Conservation (phyloP, 345 rosid species). For the Arabis alpina region DNA sequence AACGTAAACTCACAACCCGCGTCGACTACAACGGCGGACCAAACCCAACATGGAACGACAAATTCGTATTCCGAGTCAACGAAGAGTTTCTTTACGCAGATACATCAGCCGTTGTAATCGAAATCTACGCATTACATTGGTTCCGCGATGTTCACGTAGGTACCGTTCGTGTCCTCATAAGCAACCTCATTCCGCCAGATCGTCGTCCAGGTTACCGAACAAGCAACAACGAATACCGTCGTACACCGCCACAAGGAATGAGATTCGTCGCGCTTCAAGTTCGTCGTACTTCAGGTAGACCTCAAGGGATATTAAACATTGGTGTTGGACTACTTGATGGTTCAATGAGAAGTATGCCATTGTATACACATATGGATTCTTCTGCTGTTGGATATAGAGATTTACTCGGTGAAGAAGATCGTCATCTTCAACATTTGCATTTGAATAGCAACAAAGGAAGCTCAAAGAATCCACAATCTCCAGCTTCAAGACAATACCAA, state of each 20-base stretch:
- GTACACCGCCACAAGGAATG: constrained; percentile 58
- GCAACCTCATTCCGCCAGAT: constrained; percentile 65
- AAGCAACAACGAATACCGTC: constrained; percentile 30
- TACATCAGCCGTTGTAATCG: constrained; percentile 83
- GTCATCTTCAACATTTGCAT: constrained; percentile 40
- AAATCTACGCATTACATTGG: constrained; percentile 84
- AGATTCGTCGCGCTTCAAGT: constrained; percentile 87
- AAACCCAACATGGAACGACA: constrained; percentile 95
- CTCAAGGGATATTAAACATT: constrained; percentile 86
- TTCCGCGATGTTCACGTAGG: constrained; percentile 84
- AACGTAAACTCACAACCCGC: constrained; percentile 79
- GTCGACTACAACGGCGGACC: constrained; percentile 61
- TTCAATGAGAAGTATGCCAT: constrained; percentile 88
- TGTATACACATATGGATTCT: constrained; percentile 57
- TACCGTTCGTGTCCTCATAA: constrained; percentile 70
- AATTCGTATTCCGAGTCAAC: constrained; percentile 84
- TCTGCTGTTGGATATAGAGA: constrained; percentile 86
- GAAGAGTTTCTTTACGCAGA: constrained; percentile 72
- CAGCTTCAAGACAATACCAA: constrained; percentile 29
- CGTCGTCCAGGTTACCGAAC: constrained; percentile 31
- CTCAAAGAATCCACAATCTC: constrained; percentile 39
- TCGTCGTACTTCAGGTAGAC: constrained; percentile 77
- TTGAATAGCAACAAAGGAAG: constrained; percentile 40
- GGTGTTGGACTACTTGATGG: constrained; percentile 85
- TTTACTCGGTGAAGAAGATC: constrained; percentile 73